Percentiles rank a stretch among this genome's conserved stretches.
These are phyloP conservation scores for Veloboletus limbatus DNA, from an alignment of 1,284 basidiomycete species.

Conservation along the genomic window DNA sequence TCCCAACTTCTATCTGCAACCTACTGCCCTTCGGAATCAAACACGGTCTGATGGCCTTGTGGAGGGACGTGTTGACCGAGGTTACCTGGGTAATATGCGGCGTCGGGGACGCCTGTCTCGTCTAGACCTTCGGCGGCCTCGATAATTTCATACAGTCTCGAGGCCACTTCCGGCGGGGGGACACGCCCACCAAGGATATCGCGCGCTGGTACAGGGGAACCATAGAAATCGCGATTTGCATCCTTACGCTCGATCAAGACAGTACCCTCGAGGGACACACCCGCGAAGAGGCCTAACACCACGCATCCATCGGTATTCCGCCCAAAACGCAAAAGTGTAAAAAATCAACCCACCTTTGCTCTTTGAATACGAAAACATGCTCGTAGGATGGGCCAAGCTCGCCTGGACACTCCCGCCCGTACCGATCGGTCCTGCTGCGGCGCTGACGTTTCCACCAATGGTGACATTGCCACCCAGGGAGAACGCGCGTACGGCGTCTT, in stretches of 20 bases:
- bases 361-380: conserved; percentile 97
- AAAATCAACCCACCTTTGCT: conserved; percentile 86
- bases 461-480: conserved; percentile 95
- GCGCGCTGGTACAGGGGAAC: conserved; percentile 82
- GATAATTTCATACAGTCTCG: conserved; percentile 91
- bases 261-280: conserved; percentile 93
- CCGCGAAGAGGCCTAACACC: conserved; percentile 84
- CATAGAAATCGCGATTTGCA: conserved; percentile 94
- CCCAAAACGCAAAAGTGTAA: too few relatives aligned
- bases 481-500: conserved; percentile 95
- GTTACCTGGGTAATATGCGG: conserved; percentile 75
- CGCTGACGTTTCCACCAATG: conserved; percentile 85
- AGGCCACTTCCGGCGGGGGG: conserved; percentile 95
- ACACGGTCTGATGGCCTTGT: conserved; percentile 56
- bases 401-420: conserved; percentile 92
- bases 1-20: background rate
- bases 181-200: conserved; percentile 92
- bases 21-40: conserved; percentile 57
- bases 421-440: conserved; percentile 89
- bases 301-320: background rate
- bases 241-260: conserved; percentile 94
- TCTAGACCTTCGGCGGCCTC: conserved; percentile 84
- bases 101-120: conserved; percentile 74
- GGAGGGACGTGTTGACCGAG: conserved; percentile 59
- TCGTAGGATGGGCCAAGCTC: conserved; percentile 86